These are phyloP conservation scores for Sphagnurus paluster DNA, from an alignment of 1,284 basidiomycete species.

Conservation along the genomic window DNA sequence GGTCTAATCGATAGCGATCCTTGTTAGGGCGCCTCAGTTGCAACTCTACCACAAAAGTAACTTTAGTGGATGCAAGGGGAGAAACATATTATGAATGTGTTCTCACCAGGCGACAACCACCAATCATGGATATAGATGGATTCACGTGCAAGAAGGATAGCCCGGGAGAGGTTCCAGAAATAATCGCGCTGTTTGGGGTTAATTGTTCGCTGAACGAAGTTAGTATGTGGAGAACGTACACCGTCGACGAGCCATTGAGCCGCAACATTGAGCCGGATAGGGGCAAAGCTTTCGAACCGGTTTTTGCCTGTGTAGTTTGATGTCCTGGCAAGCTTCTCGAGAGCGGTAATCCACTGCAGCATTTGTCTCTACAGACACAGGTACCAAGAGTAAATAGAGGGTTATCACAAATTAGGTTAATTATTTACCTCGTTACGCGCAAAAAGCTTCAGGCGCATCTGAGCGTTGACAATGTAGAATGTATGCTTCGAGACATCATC, in stretches of 20 bases:
- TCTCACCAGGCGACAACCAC: conserved; percentile 86
- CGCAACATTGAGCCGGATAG: conserved; percentile 89
- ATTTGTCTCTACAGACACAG: conserved; percentile 74
- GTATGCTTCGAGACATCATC: conserved; percentile 85
- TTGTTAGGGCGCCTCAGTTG: conserved; percentile 83
- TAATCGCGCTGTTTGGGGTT: conserved; percentile 74
- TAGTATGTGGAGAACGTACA: conserved; percentile 43
- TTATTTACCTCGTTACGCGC: conserved; percentile 80
- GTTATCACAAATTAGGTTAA: conserved; percentile 4
- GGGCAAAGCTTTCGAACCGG: conserved; percentile 93
- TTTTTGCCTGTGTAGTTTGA: conserved; percentile 84
- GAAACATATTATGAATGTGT: conserved; percentile 1
- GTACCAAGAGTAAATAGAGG: not conserved
- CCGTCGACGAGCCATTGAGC: conserved; percentile 99
- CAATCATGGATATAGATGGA: conserved; percentile 93
- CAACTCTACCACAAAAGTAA: conserved; percentile 54
- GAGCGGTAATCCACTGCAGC: conserved; percentile 94
- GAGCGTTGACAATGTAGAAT: conserved; percentile 92
- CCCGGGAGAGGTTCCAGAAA: conserved; percentile 96
- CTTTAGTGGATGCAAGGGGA: conserved; percentile 3
- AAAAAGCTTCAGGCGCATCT: conserved; percentile 85
- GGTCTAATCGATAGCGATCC: conserved; percentile 88
- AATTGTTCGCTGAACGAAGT: conserved; percentile 5
- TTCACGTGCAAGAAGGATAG: conserved; percentile 89
- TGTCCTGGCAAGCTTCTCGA: conserved; percentile 80